Conservation (phyloP, 805 yeast species). For the Trichomonascus vanleenenianus region DNA sequence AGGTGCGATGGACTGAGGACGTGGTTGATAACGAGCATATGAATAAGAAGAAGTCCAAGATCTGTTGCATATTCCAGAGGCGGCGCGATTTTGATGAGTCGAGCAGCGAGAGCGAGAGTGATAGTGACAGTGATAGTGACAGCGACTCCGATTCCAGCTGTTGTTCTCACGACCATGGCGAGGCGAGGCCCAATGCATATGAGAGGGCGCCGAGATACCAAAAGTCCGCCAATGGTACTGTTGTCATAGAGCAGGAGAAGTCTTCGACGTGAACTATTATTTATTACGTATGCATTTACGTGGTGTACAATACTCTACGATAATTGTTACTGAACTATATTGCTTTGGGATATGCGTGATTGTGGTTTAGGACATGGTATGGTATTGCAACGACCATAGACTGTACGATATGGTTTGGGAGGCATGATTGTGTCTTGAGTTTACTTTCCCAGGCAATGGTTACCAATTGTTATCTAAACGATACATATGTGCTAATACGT, state of each 20-base stretch:
- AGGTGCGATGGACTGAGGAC: constrained; percentile 78
- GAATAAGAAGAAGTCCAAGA: constrained; percentile 83
- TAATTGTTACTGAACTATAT: too few species aligned
- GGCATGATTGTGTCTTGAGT: too few species aligned
- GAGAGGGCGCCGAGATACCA: constrained; percentile 61
- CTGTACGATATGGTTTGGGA: too few species aligned
- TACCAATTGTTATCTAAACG: too few species aligned
- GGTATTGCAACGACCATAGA: too few species aligned
- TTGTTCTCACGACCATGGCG: constrained; percentile 8
- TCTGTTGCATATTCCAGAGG: constrained; percentile 58
- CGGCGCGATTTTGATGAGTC: constrained; percentile 32
- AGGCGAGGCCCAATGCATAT: constrained; percentile 67
- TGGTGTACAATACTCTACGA: neutral
- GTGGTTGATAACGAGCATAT: constrained; percentile 85
- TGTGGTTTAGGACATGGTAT: too few species aligned
- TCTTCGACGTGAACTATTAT: neutral
- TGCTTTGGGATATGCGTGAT: too few species aligned
- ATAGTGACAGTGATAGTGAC: constrained; percentile 23
- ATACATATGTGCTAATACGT: too few species aligned
- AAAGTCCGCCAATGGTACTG: too few species aligned
- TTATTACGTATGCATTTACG: neutral
- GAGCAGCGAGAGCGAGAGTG: constrained; percentile 21
- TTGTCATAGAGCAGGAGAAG: too few species aligned
- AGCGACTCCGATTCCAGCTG: constrained; percentile 36
- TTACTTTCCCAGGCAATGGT: too few species aligned